A percentile compares a stretch with the other conserved stretches of the same genome.
These are phyloP conservation scores for Cucurbita pepo DNA, from an alignment of 306 rosid genomes.

Conservation along the genomic window DNA sequence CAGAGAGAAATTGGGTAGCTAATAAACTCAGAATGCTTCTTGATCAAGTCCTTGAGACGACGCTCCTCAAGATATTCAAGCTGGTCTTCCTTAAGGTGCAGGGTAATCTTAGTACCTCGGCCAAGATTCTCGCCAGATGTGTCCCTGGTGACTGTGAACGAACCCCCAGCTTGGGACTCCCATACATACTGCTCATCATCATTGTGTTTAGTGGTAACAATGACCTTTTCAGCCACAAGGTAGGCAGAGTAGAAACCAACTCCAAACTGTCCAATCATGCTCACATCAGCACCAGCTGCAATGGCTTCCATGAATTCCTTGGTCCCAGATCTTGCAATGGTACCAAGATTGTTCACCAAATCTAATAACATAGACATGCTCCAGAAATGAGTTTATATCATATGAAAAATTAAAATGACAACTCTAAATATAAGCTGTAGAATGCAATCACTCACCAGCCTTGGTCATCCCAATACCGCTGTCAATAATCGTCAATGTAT, in stretches of 20 bases:
- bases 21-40: constrained; percentile 95
- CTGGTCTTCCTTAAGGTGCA: constrained; percentile 82
- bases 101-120: constrained; percentile 70
- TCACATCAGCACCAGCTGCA: constrained; percentile 97
- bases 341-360: constrained; percentile 91
- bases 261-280: constrained; percentile 97
- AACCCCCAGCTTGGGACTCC: constrained; percentile 97
- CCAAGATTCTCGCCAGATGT: constrained; percentile 65
- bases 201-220: constrained; percentile 81
- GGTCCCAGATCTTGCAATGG: constrained; percentile 97
- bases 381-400: background rate
- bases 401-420: no score
- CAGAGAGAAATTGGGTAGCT: constrained; percentile 92
- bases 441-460: constrained; percentile 42
- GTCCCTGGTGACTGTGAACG: constrained; percentile 83
- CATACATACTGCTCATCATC: constrained; percentile 89
- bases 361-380: constrained; percentile 18
- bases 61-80: constrained; percentile 94
- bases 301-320: constrained; percentile 95
- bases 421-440: no score
- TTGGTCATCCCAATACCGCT: constrained; percentile 97
- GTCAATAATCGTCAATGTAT: constrained; percentile 58
- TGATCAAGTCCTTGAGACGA: constrained; percentile 66
- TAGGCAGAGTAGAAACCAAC: constrained; percentile 96
- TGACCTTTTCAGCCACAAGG: constrained; percentile 80